Evolutionary conservation across 805 yeast genomes (phyloP), one percentile per base, ranked within the genome.

Genomic region (Saccharomycopsis fibuligera): DNA sequence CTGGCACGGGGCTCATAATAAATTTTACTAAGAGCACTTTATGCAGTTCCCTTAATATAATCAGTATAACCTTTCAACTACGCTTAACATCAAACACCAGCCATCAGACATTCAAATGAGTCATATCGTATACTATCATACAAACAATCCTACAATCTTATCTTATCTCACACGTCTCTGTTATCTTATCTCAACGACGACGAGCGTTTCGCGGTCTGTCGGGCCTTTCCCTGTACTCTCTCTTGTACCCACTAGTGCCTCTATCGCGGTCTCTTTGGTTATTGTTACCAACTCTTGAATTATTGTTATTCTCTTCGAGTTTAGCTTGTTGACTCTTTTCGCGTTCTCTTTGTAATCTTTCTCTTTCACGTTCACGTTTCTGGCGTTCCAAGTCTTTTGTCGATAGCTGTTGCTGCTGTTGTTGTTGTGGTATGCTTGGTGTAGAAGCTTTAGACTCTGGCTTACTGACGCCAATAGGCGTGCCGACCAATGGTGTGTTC

Each of bases 171-270:
- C 31, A 9, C 31, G 12, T 9, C 8, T 29, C 12, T 29, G 31
- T 29, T 29, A 12, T 29, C 12, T 8, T 9, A 12, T 12, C 12
- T 29, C 37, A 17, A 17, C 37, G 37, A n/a, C 37, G 37, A 16
- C 37, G 37, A 12, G 9, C 37, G n/a, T 33, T 10, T 33, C 37
- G 9, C 17, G 37, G 19, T n/a, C 37, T 33, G 37, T 38, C 37
- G 19, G 27, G 24, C 41, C 50, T 47, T 22, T 42, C 50, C 36
- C 47, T 44, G 27, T 43, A 39, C 16, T 44, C 51, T 43, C 51
- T 38, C 43, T 35, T 44, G 29, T 48, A 36, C 10, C 37, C 27
- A 37, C 48, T 22, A 8, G 23, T 21, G n/a, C 49, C 46, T 30
- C 45, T 41, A 16, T 49, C 53, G 33, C 51, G 37, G 24, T 31